Evolutionary conservation across 2,329 filamentous ascomycete genomes (phyloP).

Genomic region (Magnaporthales sp.): DNA sequence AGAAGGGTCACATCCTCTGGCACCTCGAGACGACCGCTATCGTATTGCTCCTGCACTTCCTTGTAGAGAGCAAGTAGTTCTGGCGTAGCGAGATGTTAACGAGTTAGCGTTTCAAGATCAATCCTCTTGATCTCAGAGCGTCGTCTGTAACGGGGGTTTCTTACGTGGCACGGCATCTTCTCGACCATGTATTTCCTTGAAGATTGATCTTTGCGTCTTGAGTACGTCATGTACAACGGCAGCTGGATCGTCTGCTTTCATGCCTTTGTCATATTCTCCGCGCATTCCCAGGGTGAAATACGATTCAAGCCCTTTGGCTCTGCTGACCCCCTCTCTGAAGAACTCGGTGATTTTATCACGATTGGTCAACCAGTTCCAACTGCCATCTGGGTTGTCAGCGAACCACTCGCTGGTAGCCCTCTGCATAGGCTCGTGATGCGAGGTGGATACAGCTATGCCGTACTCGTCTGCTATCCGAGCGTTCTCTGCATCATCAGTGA

Average conservation of each 20-base stretch:
- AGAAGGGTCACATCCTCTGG: constrained; percentile 54
- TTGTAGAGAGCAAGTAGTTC: constrained; percentile 60
- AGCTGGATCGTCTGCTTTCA: constrained; percentile 40
- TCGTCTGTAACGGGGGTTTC: not conserved
- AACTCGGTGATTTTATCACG: constrained; percentile 37
- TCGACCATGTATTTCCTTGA: constrained; percentile 40
- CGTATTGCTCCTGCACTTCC: constrained; percentile 55
- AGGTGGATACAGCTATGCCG: constrained; percentile 64
- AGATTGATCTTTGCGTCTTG: constrained; percentile 41
- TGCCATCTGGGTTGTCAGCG: constrained; percentile 1
- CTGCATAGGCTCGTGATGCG: constrained; percentile 66
- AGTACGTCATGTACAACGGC: constrained; percentile 44
- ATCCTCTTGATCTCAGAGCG: not conserved
- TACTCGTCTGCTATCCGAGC: constrained; percentile 65
- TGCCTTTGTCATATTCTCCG: constrained; percentile 46
- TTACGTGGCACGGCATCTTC: constrained; percentile 31
- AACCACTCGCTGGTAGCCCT: constrained; percentile 47
- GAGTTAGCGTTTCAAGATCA: not conserved
- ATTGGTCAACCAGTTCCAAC: not conserved
- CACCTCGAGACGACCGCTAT: constrained; percentile 43
- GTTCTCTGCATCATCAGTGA: constrained; percentile 60
- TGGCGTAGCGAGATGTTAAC: constrained; percentile 10
- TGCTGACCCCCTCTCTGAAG: constrained; percentile 45
- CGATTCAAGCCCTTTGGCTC: constrained; percentile 47
- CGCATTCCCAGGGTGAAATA: constrained; percentile 53